These are phyloP conservation scores for Tulasnella sp. DNA, from an alignment of 768 basidiomycete species.

Conservation along the genomic window DNA sequence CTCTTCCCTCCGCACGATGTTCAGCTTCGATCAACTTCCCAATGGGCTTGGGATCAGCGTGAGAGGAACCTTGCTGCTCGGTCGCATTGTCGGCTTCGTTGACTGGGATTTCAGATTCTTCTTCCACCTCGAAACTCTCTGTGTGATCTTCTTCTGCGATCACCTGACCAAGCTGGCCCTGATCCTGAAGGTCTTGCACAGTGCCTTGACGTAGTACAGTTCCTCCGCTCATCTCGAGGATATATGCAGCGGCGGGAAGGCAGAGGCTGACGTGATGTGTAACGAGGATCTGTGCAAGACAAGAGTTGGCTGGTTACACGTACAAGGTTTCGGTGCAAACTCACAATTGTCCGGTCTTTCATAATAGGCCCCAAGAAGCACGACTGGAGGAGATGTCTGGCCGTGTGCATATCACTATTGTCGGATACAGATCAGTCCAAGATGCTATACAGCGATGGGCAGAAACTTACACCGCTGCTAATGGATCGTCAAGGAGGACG, in stretches of 20 bases:
- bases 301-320: not conserved
- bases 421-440: conserved; percentile 49
- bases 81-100: conserved; percentile 13
- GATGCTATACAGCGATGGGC: conserved; percentile 18
- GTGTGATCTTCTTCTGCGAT: conserved; percentile 39
- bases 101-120: conserved; percentile 29
- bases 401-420: conserved; percentile 55
- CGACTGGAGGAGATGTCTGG: conserved; percentile 51
- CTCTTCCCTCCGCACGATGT: conserved; percentile 53
- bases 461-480: conserved; percentile 2
- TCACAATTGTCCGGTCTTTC: conserved; percentile 47
- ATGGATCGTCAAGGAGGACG: conserved; percentile 23
- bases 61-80: not conserved
- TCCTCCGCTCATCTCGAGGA: conserved; percentile 51
- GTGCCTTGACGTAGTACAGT: conserved; percentile 40
- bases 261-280: conserved; percentile 74
- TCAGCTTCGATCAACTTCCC: conserved; percentile 56
- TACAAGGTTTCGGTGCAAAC: not conserved
- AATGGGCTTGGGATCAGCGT: conserved; percentile 10
- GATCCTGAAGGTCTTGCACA: conserved; percentile 37
- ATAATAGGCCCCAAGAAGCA: conserved; percentile 57
- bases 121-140: conserved; percentile 21
- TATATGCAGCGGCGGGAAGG: conserved; percentile 53
- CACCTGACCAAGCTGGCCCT: conserved; percentile 36
- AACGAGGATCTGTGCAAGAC: conserved; percentile 42